Evolutionary conservation across 2,329 filamentous ascomycete genomes (phyloP).

Genomic region (Cladophialophora bantiana): DNA sequence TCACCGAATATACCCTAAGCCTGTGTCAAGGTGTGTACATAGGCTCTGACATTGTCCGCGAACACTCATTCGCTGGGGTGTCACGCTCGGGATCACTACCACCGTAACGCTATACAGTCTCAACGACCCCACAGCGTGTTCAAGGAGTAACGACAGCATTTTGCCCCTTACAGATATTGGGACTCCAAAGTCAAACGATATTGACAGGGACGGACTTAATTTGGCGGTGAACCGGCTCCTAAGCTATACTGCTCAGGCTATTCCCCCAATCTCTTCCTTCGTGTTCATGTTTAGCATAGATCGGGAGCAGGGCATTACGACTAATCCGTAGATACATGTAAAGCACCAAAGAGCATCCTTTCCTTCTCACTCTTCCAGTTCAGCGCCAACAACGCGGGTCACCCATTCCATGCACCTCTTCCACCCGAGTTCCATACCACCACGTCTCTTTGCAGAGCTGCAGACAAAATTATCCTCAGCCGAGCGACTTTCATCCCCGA

Average conservation of each 20-base stretch:
- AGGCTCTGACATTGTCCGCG: too few species aligned
- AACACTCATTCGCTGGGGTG: not conserved
- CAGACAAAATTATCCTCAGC: not conserved
- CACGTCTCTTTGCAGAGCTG: not conserved
- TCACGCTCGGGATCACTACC: not conserved
- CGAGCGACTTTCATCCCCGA: constrained; percentile 1
- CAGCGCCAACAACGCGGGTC: not conserved
- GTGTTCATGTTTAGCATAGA: not conserved
- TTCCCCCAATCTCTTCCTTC: not conserved
- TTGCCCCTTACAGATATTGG: constrained; percentile 1
- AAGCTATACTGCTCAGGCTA: constrained; percentile 1
- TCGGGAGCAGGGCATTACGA: not conserved
- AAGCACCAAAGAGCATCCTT: constrained; percentile 5
- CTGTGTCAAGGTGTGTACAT: too few species aligned
- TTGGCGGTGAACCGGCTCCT: constrained; percentile 6
- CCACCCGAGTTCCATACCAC: constrained; percentile 5
- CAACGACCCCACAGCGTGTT: not conserved
- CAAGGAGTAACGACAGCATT: constrained; percentile 8
- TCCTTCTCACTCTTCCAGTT: constrained; percentile 1
- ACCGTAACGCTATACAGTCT: constrained; percentile 7
- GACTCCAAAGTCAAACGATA: not conserved
- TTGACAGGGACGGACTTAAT: not conserved
- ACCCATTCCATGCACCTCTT: not conserved
- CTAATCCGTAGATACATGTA: not conserved
- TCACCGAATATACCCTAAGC: too few species aligned